Conservation (phyloP, 805 yeast genomes). For the Lachancea thermotolerans region DNA sequence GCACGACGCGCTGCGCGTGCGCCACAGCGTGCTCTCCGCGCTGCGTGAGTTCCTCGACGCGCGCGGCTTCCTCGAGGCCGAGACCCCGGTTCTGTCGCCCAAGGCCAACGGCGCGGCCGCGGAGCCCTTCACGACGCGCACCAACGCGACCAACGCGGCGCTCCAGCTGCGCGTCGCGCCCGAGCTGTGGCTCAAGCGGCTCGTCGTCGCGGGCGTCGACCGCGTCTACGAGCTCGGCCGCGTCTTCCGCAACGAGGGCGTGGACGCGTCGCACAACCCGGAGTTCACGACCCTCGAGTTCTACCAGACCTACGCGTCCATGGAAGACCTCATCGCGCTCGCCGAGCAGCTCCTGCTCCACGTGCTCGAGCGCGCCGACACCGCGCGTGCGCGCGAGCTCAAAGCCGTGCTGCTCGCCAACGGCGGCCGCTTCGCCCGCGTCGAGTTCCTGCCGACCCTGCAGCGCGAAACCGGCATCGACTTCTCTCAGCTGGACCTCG, state of each 20-base stretch:
- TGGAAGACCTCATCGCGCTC: conserved; percentile 57
- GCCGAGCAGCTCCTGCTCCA: conserved; percentile 52
- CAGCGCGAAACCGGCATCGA: conserved; percentile 19
- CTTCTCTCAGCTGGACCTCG: conserved; percentile 29
- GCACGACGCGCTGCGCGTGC: conserved; percentile 39
- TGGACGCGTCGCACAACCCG: conserved; percentile 89
- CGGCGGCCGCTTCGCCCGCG: conserved; percentile 24
- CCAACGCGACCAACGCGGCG: conserved; percentile 29
- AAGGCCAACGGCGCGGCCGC: conserved; percentile 91
- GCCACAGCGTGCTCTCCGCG: conserved; percentile 48
- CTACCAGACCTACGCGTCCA: conserved; percentile 62
- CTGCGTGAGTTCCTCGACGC: conserved; percentile 52
- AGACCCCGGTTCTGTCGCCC: conserved; percentile 73
- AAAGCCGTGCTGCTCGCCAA: conserved; percentile 10
- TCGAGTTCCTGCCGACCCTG: conserved; percentile 29
- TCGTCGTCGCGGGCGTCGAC: conserved; percentile 80
- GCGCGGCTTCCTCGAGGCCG: conserved; percentile 67
- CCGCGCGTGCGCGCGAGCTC: conserved; percentile 6
- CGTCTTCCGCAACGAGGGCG: conserved; percentile 85
- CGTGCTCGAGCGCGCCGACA: conserved; percentile 33
- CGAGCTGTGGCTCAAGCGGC: conserved; percentile 83
- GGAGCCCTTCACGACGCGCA: conserved; percentile 63
- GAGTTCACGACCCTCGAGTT: conserved; percentile 90
- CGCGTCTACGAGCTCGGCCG: conserved; percentile 81
- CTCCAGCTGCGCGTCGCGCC: conserved; percentile 85